phyloP scores from a whole-genome alignment of 73 alveolate species.

The Symbiodinium pilosum region DNA sequence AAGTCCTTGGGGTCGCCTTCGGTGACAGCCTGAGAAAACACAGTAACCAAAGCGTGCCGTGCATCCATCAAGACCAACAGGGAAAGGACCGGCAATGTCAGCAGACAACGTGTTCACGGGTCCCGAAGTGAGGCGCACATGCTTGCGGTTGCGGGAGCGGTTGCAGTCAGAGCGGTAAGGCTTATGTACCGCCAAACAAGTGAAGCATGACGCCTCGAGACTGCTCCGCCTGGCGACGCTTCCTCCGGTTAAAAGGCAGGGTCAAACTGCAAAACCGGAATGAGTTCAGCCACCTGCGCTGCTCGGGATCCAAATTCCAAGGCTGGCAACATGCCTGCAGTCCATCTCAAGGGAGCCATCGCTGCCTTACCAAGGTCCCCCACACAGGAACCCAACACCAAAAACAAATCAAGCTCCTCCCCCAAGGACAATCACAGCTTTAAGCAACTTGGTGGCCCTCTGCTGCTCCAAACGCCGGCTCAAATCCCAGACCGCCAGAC shows the following conservation, averaged over 20 bases:
- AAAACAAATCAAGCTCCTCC: background rate
- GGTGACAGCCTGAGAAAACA: no score
- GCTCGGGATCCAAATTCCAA: background rate
- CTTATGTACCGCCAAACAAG: background rate
- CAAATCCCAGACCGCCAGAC: background rate
- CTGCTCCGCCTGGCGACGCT: background rate
- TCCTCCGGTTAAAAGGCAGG: background rate
- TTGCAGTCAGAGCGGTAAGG: background rate
- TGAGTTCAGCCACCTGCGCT: background rate
- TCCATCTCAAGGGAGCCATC: background rate
- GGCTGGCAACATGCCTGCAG: background rate
- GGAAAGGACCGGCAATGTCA: background rate
- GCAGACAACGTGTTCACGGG: background rate
- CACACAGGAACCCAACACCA: background rate
- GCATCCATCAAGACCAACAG: background rate
- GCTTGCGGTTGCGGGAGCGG: background rate
- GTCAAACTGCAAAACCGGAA: background rate
- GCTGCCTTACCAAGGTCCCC: background rate
- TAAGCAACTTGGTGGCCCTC: background rate
- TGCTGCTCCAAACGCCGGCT: background rate
- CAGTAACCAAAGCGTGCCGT: background rate
- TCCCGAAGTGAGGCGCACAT: background rate
- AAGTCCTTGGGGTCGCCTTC: no score
- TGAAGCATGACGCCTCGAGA: background rate
- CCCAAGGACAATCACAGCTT: background rate